phyloP scores from a whole-genome alignment of 305 asterid genomes.

The Solanum hybrid region DNA sequence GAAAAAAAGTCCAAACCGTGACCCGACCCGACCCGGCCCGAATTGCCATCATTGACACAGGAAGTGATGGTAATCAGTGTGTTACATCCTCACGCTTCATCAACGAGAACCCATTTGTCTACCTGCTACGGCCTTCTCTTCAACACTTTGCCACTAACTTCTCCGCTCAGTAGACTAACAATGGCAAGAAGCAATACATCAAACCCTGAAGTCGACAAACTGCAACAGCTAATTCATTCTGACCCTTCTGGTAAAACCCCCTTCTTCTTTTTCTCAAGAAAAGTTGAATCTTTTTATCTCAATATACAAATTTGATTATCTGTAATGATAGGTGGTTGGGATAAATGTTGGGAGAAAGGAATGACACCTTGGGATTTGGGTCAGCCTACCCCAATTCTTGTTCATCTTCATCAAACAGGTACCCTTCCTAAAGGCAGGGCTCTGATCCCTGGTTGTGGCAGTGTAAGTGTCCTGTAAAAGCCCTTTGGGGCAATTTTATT shows the following conservation, averaged over 20 bases:
- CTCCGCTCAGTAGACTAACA: neutral
- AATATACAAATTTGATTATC: neutral
- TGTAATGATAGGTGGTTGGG: slow-evolving; percentile 52
- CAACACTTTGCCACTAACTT: neutral
- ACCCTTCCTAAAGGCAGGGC: slow-evolving; percentile 71
- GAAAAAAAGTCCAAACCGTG: neutral
- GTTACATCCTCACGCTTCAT: neutral
- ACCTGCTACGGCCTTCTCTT: neutral
- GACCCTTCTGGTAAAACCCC: slow-evolving; percentile 27
- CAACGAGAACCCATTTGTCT: neutral
- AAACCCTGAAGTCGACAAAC: slow-evolving; percentile 18
- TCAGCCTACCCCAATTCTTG: slow-evolving; percentile 59
- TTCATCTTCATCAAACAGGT: slow-evolving; percentile 50
- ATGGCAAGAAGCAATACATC: neutral
- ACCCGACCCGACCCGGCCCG: neutral
- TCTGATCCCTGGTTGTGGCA: slow-evolving; percentile 81
- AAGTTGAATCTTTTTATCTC: neutral
- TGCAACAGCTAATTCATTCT: slow-evolving; percentile 42
- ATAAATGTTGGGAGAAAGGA: slow-evolving; percentile 61
- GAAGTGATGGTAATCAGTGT: neutral
- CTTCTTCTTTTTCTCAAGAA: neutral
- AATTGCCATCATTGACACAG: neutral
- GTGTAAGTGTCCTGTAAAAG: slow-evolving; percentile 28
- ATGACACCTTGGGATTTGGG: slow-evolving; percentile 93
- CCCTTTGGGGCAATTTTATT: neutral